Percentiles rank a stretch among this genome's conserved stretches.
These are phyloP conservation scores for Pascua sp. DNA, from an alignment of 1,284 basidiomycete genomes.

Conservation along the genomic window DNA sequence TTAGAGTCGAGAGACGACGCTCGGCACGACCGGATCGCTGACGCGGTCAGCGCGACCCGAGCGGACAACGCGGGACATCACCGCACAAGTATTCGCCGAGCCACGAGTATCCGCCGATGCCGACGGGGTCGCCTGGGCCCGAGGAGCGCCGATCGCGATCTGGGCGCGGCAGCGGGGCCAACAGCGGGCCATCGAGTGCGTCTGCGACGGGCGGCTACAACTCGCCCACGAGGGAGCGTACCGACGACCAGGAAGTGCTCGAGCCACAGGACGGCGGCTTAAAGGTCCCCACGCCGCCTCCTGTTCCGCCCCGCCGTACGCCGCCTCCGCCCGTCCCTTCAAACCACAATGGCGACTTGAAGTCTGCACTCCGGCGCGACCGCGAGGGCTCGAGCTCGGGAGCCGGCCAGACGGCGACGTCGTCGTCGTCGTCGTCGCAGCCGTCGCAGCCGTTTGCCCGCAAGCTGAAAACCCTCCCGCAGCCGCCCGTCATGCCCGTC, in stretches of 20 bases:
- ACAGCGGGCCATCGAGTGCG: neutral
- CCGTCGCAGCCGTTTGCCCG: too few species aligned
- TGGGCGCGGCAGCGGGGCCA: neutral
- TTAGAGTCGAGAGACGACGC: too few species aligned
- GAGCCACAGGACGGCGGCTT: neutral
- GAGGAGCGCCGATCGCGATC: neutral
- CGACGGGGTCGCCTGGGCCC: neutral
- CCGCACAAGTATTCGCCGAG: constrained; percentile 11
- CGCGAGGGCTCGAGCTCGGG: too few species aligned
- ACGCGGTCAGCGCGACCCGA: constrained; percentile 7
- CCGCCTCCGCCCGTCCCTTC: too few species aligned
- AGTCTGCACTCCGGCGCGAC: too few species aligned
- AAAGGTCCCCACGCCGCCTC: too few species aligned
- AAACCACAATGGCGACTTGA: too few species aligned
- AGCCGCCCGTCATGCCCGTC: constrained; percentile 45
- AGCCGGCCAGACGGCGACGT: too few species aligned
- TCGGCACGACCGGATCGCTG: constrained; percentile 6
- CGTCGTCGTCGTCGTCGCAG: too few species aligned
- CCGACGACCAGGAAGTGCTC: constrained; percentile 1
- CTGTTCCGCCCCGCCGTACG: too few species aligned
- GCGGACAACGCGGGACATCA: constrained; percentile 12
- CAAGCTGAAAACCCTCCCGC: constrained; percentile 28
- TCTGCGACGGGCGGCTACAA: neutral
- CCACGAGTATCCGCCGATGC: constrained; percentile 12
- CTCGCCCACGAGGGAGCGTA: neutral